A percentile compares a stretch with the other conserved stretches of the same genome.
These are phyloP conservation scores for Volvox reticuliferus DNA, from an alignment of 139 green algal genomes.

Conservation along the genomic window DNA sequence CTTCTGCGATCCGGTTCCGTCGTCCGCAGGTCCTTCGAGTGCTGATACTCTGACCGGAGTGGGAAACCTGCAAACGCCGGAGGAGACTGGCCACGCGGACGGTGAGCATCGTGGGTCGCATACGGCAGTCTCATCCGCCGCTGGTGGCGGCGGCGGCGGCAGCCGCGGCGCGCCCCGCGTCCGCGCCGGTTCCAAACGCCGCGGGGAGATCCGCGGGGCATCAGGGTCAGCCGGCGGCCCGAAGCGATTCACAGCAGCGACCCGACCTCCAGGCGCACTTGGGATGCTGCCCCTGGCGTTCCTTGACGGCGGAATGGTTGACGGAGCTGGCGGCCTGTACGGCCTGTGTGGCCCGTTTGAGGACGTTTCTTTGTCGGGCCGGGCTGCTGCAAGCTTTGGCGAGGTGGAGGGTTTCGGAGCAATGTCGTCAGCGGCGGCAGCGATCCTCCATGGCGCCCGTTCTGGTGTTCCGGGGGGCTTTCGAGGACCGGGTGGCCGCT, in stretches of 20 bases:
- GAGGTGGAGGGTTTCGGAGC: not conserved
- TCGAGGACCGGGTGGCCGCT: no score
- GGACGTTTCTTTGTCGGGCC: not conserved
- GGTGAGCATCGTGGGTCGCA: not conserved
- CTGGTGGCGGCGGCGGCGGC: not conserved
- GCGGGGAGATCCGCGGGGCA: not conserved
- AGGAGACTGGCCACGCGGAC: not conserved
- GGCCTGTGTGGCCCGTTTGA: not conserved
- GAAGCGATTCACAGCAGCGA: no score
- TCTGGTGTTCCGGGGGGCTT: not conserved
- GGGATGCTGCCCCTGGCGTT: not conserved
- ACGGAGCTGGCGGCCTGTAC: not conserved
- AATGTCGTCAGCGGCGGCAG: not conserved
- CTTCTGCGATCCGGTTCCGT: not conserved
- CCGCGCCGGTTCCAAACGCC: not conserved
- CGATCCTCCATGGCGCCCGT: no score
- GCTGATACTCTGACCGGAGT: not conserved
- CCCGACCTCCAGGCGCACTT: no score
- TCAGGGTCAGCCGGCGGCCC: no score
- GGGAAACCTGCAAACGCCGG: not conserved
- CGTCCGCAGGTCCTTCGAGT: slow-evolving; percentile 4
- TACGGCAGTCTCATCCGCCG: not conserved
- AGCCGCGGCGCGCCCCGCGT: not conserved
- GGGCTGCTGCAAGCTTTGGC: no score
- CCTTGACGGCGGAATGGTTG: not conserved